phyloP scores from a whole-genome alignment of 2,329 filamentous ascomycete species.

The Xylaria digitata region DNA sequence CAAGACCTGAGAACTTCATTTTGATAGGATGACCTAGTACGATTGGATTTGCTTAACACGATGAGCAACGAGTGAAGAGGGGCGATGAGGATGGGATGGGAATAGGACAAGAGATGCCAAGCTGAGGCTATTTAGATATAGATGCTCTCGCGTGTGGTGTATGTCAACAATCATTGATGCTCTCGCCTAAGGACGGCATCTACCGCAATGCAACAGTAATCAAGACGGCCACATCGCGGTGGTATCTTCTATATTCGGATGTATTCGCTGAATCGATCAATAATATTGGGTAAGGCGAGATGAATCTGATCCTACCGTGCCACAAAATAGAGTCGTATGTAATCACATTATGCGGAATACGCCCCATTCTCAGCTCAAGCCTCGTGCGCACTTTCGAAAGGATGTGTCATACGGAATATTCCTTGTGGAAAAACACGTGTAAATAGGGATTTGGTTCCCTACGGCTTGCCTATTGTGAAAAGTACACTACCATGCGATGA shows the following conservation, averaged over 20 bases:
- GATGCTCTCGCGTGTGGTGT: not conserved
- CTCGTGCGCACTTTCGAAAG: too few relatives aligned
- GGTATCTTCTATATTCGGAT: not conserved
- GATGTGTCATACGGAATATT: too few relatives aligned
- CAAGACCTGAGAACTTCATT: conserved; percentile 33
- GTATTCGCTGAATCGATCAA: too few relatives aligned
- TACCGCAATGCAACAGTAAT: conserved; percentile 17
- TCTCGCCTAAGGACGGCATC: not conserved
- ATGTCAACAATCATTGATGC: not conserved
- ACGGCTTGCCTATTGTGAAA: too few relatives aligned
- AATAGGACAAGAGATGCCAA: conserved; percentile 6
- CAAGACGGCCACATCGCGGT: conserved; percentile 1
- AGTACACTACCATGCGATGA: too few relatives aligned
- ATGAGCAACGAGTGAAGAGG: conserved; percentile 15
- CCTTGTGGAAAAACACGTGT: too few relatives aligned
- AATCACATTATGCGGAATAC: too few relatives aligned
- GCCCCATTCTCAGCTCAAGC: too few relatives aligned
- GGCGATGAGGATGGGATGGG: conserved; percentile 6
- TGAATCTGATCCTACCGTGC: too few relatives aligned
- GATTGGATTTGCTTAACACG: not conserved
- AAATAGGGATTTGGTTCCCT: too few relatives aligned
- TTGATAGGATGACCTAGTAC: conserved; percentile 19
- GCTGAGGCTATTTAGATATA: conserved; percentile 21
- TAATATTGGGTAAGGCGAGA: too few relatives aligned
- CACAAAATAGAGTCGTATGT: too few relatives aligned